A percentile compares a stretch with the other conserved stretches of the same genome.
These are phyloP conservation scores for Rosa rugosa DNA, from an alignment of 306 rosid genomes.

Conservation along the genomic window DNA sequence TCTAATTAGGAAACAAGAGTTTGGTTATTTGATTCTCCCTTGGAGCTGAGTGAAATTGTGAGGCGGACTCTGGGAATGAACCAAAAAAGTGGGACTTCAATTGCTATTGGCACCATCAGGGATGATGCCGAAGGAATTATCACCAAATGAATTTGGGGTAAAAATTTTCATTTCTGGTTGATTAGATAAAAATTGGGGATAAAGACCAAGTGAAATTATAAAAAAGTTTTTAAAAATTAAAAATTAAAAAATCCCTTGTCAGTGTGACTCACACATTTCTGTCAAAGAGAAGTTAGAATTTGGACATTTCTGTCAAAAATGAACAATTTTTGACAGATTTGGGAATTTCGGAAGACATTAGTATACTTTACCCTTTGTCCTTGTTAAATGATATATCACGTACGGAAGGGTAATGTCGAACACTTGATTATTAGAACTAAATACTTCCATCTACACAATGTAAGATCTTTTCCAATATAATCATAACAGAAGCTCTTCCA, in stretches of 20 bases:
- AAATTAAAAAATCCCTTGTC: neutral
- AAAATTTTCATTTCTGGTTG: no score
- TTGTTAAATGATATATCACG: neutral
- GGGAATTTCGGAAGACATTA: neutral
- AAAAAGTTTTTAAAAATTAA: no score
- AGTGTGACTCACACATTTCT: neutral
- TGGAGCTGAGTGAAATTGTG: neutral
- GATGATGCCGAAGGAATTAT: no score
- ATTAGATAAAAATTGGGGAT: neutral
- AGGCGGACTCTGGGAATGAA: neutral
- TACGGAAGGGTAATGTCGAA: neutral
- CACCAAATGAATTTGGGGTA: no score
- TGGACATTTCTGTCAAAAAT: neutral
- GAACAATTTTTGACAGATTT: neutral
- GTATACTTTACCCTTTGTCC: neutral
- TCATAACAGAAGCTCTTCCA: neutral
- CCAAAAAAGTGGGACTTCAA: neutral
- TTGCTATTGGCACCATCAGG: no score
- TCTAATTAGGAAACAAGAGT: neutral
- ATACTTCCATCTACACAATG: neutral
- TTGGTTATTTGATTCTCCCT: no score
- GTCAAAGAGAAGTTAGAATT: neutral
- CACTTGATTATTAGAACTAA: neutral
- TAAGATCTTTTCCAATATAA: neutral
- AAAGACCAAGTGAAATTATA: neutral